Evolutionary conservation across 768 basidiomycete species (phyloP).

Genomic region (Auriculariales sp.): DNA sequence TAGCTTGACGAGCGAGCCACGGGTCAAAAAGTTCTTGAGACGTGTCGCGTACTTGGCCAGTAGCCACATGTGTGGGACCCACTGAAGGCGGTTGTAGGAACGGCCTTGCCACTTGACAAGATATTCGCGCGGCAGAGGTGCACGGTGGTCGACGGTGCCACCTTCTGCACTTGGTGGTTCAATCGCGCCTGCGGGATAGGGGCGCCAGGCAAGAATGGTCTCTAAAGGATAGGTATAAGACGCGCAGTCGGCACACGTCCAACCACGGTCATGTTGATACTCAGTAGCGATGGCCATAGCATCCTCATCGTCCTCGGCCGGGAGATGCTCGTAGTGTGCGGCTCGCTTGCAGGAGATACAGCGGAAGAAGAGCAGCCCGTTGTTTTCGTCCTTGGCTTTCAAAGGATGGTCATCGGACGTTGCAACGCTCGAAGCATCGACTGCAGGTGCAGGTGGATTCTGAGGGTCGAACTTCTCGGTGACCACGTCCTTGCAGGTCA

Average conservation of each 20-base stretch:
- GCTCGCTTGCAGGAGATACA: constrained; percentile 74
- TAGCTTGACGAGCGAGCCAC: constrained; percentile 55
- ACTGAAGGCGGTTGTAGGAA: constrained; percentile 66
- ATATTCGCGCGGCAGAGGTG: constrained; percentile 71
- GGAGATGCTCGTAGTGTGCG: constrained; percentile 68
- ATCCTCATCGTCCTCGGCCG: constrained; percentile 25
- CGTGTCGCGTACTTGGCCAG: constrained; percentile 47
- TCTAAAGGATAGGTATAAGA: constrained; percentile 60
- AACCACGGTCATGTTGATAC: constrained; percentile 40
- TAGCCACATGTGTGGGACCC: constrained; percentile 92
- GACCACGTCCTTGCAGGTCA: constrained; percentile 51
- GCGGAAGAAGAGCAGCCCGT: constrained; percentile 44
- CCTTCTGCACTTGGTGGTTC: constrained; percentile 30
- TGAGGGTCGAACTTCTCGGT: constrained; percentile 23
- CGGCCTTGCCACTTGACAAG: constrained; percentile 78
- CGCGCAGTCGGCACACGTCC: constrained; percentile 67
- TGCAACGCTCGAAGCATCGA: constrained; percentile 17
- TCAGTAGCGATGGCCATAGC: constrained; percentile 36
- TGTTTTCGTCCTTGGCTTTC: not conserved
- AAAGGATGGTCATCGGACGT: constrained; percentile 7
- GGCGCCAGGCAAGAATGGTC: constrained; percentile 86
- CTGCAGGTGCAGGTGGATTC: constrained; percentile 10
- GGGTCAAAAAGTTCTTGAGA: constrained; percentile 60
- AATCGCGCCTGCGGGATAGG: constrained; percentile 50
- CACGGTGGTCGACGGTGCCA: constrained; percentile 37